Percentiles rank a stretch among this genome's conserved stretches.
Evolutionary conservation across 257 asterid genomes (phyloP).

Genomic region (Penstemon barbatus): DNA sequence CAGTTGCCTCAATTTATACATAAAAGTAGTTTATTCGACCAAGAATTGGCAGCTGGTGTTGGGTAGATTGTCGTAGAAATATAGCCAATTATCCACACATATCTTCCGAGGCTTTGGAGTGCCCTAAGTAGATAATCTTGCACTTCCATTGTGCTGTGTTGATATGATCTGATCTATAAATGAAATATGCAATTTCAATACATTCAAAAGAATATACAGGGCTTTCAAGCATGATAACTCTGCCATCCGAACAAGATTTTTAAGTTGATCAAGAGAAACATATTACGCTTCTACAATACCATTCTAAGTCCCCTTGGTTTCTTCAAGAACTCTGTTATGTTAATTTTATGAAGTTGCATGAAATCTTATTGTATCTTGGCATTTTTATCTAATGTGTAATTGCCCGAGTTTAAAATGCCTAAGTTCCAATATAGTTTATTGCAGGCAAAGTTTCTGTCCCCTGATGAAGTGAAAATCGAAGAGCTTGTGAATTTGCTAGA

Average conservation of each 20-base stretch:
- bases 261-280: not conserved
- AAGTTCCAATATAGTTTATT: conserved; percentile 44
- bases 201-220: too few relatives aligned
- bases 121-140: too few relatives aligned
- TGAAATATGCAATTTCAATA: too few relatives aligned
- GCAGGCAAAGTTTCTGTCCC: conserved; percentile 93
- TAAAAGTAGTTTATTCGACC: too few relatives aligned
- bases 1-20: too few relatives aligned
- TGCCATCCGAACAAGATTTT: not conserved
- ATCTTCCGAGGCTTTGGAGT: too few relatives aligned
- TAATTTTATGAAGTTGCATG: conserved; percentile 8
- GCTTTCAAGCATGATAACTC: not conserved
- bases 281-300: not conserved
- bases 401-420: conserved; percentile 27
- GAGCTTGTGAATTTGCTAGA: conserved; percentile 76
- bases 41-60: too few relatives aligned
- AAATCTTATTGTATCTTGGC: not conserved
- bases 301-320: not conserved
- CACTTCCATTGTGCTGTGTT: too few relatives aligned
- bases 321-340: conserved; percentile 1
- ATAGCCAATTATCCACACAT: too few relatives aligned
- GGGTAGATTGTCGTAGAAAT: too few relatives aligned
- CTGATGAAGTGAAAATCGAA: conserved; percentile 59
- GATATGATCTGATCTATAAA: too few relatives aligned
- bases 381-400: not conserved